phyloP scores from a whole-genome alignment of 495 filamentous ascomycete genomes.

The Xylaria nigripes region DNA sequence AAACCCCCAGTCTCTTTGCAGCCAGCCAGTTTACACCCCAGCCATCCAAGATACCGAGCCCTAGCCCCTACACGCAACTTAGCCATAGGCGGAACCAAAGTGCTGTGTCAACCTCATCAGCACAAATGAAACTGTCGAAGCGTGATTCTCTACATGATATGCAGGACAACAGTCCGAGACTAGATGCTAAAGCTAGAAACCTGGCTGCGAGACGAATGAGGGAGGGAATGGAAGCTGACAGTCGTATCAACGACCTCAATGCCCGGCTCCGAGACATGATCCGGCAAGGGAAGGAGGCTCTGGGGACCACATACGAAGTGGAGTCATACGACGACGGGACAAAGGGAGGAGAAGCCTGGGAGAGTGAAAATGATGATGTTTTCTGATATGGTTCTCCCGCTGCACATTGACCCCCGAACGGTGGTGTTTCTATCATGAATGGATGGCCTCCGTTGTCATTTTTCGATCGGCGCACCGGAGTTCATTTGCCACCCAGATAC shows the following conservation, averaged over 20 bases:
- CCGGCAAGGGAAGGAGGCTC: constrained; percentile 72
- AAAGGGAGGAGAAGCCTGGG: constrained; percentile 26
- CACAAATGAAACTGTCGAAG: constrained; percentile 12
- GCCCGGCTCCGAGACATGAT: constrained; percentile 76
- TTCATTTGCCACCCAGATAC: background rate
- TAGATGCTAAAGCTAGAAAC: constrained; percentile 54
- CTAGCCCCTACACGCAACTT: constrained; percentile 14
- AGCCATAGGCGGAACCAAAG: constrained; percentile 31
- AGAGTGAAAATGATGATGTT: constrained; percentile 22
- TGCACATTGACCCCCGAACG: background rate
- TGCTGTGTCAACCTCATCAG: constrained; percentile 23
- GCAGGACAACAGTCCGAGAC: constrained; percentile 32
- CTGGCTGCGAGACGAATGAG: constrained; percentile 57
- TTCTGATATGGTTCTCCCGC: background rate
- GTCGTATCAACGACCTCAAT: constrained; percentile 68
- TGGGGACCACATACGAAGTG: constrained; percentile 72
- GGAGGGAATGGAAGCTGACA: constrained; percentile 71
- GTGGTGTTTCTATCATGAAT: background rate
- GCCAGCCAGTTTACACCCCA: constrained; percentile 16
- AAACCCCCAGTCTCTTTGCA: constrained; percentile 16
- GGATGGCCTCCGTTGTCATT: background rate
- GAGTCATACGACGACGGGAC: constrained; percentile 27
- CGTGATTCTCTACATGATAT: constrained; percentile 24
- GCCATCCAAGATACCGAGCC: constrained; percentile 27
- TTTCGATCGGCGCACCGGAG: background rate